A percentile compares a stretch with the other conserved stretches of the same genome.
phyloP scores from a whole-genome alignment of 257 asterid species.

The Hygrophila difformis region DNA sequence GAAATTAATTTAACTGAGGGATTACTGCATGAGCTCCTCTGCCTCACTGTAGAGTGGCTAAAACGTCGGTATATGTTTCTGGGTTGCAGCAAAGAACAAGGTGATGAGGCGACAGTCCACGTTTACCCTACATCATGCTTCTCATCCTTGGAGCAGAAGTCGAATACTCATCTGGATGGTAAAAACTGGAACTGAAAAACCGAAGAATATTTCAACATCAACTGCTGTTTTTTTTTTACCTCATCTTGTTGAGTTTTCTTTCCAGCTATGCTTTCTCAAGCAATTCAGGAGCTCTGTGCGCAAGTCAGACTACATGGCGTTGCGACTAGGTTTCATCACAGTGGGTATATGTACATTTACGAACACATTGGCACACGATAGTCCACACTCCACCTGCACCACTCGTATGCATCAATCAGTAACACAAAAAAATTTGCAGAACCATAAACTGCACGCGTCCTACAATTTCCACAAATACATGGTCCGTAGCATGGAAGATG shows the following conservation, averaged over 20 bases:
- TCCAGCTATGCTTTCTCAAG: conserved; percentile 84
- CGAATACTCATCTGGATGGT: conserved; percentile 92
- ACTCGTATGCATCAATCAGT: not conserved
- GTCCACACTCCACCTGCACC: not conserved
- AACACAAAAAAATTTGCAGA: conserved; percentile 35
- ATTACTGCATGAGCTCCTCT: too few species aligned
- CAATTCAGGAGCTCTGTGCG: conserved; percentile 70
- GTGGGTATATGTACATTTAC: conserved; percentile 45
- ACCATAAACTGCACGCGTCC: conserved; percentile 60
- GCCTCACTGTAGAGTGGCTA: not conserved
- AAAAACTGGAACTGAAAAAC: not conserved
- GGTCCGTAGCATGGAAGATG: conserved; percentile 97
- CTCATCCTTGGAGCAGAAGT: conserved; percentile 90
- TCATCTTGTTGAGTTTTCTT: conserved; percentile 2
- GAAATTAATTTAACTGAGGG: too few species aligned
- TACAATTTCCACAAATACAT: conserved; percentile 82
- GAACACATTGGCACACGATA: not conserved
- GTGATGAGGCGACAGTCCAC: conserved; percentile 87
- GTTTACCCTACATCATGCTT: conserved; percentile 76
- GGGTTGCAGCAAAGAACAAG: conserved; percentile 37
- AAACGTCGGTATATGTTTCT: not conserved
- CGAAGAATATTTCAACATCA: too few species aligned
- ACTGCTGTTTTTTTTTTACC: not conserved
- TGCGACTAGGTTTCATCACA: conserved; percentile 83
- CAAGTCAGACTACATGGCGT: conserved; percentile 74